phyloP scores from a whole-genome alignment of 1,284 basidiomycete species.

The Thecaphora frezii region DNA sequence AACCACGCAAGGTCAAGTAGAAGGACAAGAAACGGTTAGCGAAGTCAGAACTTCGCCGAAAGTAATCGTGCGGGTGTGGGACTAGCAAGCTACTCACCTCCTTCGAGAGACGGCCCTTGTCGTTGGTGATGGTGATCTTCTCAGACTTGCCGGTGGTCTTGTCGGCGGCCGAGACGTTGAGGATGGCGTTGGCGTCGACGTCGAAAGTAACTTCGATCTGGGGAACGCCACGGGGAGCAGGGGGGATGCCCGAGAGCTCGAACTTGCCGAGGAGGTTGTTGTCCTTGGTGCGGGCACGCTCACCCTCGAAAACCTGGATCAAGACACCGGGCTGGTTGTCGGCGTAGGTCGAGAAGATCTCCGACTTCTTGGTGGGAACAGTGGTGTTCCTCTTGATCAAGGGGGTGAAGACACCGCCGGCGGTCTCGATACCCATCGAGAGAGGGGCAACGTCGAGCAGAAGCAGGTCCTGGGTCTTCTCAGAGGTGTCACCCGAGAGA shows the following conservation, averaged over 20 bases:
- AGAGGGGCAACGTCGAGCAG: conserved; percentile 95
- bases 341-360: conserved; percentile 97
- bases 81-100: too few relatives aligned
- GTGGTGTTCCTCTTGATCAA: conserved; percentile 99
- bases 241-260: conserved; percentile 95
- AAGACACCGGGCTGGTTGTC: conserved; percentile 99
- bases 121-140: conserved; percentile 92
- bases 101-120: conserved; percentile 96
- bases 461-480: conserved; percentile 95
- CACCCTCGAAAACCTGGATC: conserved; percentile 98
- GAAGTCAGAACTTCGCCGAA: too few relatives aligned
- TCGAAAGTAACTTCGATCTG: conserved; percentile 99
- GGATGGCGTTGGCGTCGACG: conserved; percentile 95
- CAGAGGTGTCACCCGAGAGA: conserved; percentile 93
- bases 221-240: conserved; percentile 96
- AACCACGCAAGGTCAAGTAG: too few relatives aligned
- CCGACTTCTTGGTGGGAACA: conserved; percentile 97
- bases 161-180: conserved; percentile 93
- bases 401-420: conserved; percentile 97
- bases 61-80: too few relatives aligned
- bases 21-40: too few relatives aligned
- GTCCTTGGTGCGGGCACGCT: conserved; percentile 98
- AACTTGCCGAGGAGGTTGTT: conserved; percentile 99
- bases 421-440: conserved; percentile 94
- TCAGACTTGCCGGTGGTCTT: conserved; percentile 97